These are phyloP conservation scores for Coniophora puteana DNA, from an alignment of 1,284 basidiomycete species.

Conservation along the genomic window DNA sequence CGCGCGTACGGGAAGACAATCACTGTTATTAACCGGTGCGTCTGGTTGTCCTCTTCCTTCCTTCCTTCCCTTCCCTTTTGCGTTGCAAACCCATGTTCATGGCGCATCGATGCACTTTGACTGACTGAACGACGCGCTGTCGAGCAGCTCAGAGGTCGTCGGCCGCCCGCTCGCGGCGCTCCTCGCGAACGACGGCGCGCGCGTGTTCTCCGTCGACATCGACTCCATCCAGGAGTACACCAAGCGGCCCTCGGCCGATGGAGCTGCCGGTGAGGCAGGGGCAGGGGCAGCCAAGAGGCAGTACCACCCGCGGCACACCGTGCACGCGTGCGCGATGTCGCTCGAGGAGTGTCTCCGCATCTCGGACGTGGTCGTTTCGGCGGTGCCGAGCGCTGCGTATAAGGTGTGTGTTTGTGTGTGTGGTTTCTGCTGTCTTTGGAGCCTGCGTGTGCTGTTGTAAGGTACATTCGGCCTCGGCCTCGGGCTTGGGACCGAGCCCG, in stretches of 20 bases:
- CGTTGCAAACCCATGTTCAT: slow-evolving; percentile 6
- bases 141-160: slow-evolving; percentile 86
- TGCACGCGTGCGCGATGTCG: slow-evolving; percentile 61
- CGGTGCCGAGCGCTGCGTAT: slow-evolving; percentile 84
- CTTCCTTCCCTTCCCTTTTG: neutral
- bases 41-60: too few relatives aligned
- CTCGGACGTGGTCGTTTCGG: slow-evolving; percentile 89
- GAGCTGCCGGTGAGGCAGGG: slow-evolving; percentile 31
- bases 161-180: slow-evolving; percentile 93
- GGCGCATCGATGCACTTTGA: neutral
- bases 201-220: slow-evolving; percentile 93
- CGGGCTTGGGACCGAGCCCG: too few relatives aligned
- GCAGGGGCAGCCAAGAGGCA: too few relatives aligned
- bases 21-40: slow-evolving; percentile 90
- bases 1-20: slow-evolving; percentile 91
- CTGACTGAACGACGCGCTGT: slow-evolving; percentile 1
- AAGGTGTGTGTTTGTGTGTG: too few relatives aligned
- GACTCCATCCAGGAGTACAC: slow-evolving; percentile 93
- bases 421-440: slow-evolving; percentile 10
- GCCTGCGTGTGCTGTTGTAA: neutral
- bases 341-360: slow-evolving; percentile 77
- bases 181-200: slow-evolving; percentile 92
- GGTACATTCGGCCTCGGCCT: too few relatives aligned
- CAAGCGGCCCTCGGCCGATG: slow-evolving; percentile 65
- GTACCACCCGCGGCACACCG: slow-evolving; percentile 84